Evolutionary conservation across 495 filamentous ascomycete species (phyloP).

Genomic region (Astrothelium subdiscretum): DNA sequence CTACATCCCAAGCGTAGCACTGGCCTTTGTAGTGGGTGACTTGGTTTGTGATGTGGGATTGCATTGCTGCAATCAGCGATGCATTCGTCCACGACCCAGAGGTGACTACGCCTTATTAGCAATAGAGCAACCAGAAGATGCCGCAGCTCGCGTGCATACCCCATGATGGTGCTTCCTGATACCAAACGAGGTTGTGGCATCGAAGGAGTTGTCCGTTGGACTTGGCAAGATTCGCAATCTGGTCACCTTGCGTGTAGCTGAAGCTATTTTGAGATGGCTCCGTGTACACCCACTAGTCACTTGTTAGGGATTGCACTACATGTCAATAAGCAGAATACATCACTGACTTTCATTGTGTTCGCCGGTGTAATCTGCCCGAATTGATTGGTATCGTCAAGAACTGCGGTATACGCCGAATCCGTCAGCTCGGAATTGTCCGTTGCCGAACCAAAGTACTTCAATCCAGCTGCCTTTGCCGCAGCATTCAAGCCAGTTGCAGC

Average conservation of each 20-base stretch:
- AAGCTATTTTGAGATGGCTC: conserved; percentile 29
- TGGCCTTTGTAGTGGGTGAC: conserved; percentile 14
- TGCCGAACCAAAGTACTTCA: conserved; percentile 4
- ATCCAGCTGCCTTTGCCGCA: conserved; percentile 3
- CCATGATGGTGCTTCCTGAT: background rate
- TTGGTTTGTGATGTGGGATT: conserved; percentile 23
- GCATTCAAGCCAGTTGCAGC: background rate
- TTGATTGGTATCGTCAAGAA: conserved; percentile 32
- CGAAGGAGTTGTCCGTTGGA: conserved; percentile 15
- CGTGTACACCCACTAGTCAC: conserved; percentile 30
- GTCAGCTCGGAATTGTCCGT: conserved; percentile 3
- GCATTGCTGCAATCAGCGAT: conserved; percentile 14
- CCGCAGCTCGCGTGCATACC: background rate
- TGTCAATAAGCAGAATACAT: background rate
- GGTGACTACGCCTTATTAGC: conserved; percentile 16
- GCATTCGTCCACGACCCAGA: conserved; percentile 12
- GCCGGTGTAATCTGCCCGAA: conserved; percentile 42
- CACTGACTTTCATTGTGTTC: conserved; percentile 32
- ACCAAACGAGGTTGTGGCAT: conserved; percentile 13
- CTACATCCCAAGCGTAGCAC: conserved; percentile 26
- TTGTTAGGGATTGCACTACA: background rate
- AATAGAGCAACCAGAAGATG: conserved; percentile 20
- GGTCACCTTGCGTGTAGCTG: conserved; percentile 17
- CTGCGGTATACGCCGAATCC: conserved; percentile 16
- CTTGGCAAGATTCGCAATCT: conserved; percentile 13